phyloP scores from a whole-genome alignment of 139 green algal species.

The Pleodorina starrii region DNA sequence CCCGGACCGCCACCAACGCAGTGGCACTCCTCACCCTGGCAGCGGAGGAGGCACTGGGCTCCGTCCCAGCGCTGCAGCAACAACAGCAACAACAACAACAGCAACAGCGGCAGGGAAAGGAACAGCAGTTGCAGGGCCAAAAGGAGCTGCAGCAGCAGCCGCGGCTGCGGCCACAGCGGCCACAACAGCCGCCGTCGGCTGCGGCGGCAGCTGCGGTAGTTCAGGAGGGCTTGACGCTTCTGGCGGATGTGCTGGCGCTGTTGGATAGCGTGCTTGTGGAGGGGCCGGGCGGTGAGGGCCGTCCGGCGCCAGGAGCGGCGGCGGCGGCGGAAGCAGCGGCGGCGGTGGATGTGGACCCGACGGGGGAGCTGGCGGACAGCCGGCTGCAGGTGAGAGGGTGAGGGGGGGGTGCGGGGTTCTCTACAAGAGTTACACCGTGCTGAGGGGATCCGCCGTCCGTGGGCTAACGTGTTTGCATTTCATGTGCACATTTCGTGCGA shows the following conservation, averaged over 20 bases:
- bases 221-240: not conserved
- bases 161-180: not conserved
- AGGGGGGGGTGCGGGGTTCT: no score
- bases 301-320: not conserved
- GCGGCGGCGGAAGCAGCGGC: not conserved
- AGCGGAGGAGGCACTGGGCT: no score
- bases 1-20: not conserved
- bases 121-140: no score
- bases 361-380: not conserved
- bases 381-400: constrained; percentile 17
- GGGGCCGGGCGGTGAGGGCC: not conserved
- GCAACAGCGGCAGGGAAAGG: no score
- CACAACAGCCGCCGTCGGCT: not conserved
- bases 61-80: no score
- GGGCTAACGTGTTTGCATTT: no score
- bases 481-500: no score
- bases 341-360: not conserved
- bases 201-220: not conserved
- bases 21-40: no score
- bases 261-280: constrained; percentile 8
- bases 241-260: not conserved
- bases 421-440: no score
- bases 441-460: no score
- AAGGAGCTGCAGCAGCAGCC: constrained; percentile 10
- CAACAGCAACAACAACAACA: no score